phyloP scores from a whole-genome alignment of 2,329 filamentous ascomycete species.

The Talaromyces sp. region DNA sequence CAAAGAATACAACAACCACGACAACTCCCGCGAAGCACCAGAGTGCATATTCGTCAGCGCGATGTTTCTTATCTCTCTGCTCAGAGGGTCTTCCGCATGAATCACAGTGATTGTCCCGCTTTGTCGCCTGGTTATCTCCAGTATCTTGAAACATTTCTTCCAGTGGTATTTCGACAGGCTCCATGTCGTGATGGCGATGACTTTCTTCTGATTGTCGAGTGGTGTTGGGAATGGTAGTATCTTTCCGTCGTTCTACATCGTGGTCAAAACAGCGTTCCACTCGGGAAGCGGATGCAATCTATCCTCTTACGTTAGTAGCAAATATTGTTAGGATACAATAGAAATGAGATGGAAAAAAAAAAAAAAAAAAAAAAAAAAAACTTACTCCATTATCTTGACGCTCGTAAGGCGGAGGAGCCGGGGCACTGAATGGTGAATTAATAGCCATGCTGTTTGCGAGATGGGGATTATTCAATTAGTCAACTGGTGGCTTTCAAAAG shows the following conservation, averaged over 20 bases:
- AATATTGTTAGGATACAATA: neutral
- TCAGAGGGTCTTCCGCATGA: slow-evolving; percentile 4
- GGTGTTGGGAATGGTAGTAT: neutral
- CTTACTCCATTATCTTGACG: neutral
- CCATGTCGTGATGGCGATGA: neutral
- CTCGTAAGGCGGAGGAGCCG: neutral
- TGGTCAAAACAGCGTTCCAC: neutral
- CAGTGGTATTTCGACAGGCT: neutral
- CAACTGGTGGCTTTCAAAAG: neutral
- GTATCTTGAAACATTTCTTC: neutral
- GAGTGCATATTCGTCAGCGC: too few relatives aligned
- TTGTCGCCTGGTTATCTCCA: neutral
- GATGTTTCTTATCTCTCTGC: neutral
- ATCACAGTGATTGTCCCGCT: neutral
- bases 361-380: too few relatives aligned
- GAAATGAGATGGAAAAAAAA: too few relatives aligned
- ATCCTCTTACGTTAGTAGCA: neutral
- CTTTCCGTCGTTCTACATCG: neutral
- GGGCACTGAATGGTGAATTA: neutral
- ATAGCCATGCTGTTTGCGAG: neutral
- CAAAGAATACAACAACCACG: too few relatives aligned
- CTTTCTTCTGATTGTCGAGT: neutral
- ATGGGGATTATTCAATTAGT: neutral
- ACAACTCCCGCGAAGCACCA: too few relatives aligned
- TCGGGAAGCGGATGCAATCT: neutral